These are phyloP conservation scores for Pyrus communis DNA, from an alignment of 306 rosid species.

Conservation along the genomic window DNA sequence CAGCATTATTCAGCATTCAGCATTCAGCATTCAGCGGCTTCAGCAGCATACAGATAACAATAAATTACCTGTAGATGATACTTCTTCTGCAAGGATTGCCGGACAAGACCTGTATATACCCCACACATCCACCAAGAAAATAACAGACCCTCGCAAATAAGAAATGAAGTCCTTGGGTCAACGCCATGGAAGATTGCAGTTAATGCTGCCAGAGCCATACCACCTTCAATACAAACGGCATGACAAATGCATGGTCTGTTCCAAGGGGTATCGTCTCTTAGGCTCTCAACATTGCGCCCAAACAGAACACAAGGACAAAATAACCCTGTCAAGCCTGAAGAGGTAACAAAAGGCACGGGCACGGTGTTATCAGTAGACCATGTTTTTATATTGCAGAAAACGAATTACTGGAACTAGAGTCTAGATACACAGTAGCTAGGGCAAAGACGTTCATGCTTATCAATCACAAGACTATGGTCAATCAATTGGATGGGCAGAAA, in stretches of 20 bases:
- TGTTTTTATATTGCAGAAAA: neutral
- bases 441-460: neutral
- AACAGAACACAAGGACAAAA: conserved; percentile 92
- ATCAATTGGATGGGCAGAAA: neutral
- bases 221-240: conserved; percentile 90
- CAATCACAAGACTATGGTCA: neutral
- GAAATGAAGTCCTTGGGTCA: conserved; percentile 62
- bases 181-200: conserved; percentile 54
- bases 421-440: neutral
- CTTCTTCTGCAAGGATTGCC: conserved; percentile 85
- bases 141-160: conserved; percentile 72
- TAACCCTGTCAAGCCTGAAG: conserved; percentile 76
- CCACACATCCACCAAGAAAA: conserved; percentile 99
- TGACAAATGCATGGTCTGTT: conserved; percentile 80
- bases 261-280: conserved; percentile 78
- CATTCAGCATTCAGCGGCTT: neutral
- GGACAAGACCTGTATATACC: conserved; percentile 75
- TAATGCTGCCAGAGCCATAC: conserved; percentile 72
- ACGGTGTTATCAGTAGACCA: neutral
- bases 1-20: neutral
- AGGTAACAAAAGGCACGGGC: neutral
- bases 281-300: conserved; percentile 75
- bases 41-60: neutral
- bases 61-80: conserved; percentile 77
- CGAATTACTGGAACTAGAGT: neutral